phyloP scores from a whole-genome alignment of 305 asterid genomes.

The Solanum hybrid region DNA sequence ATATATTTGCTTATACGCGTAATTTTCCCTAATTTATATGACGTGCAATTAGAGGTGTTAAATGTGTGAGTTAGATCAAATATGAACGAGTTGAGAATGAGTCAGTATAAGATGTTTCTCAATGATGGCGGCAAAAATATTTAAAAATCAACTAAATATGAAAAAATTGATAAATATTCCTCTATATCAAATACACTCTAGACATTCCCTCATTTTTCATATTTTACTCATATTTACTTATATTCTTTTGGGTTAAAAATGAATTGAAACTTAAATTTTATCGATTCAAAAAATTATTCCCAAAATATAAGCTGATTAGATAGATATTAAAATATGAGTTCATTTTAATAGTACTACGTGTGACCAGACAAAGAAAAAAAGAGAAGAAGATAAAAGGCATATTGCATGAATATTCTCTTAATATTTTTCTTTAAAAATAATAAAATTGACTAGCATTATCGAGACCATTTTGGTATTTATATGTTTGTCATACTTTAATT shows the following conservation, averaged over 20 bases:
- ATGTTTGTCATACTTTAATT: not conserved
- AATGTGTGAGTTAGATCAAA: not conserved
- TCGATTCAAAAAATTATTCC: not conserved
- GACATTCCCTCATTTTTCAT: not conserved
- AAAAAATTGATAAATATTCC: not conserved
- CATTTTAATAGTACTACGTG: not conserved
- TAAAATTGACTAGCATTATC: not conserved
- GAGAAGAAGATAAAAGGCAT: not conserved
- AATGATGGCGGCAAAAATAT: not conserved
- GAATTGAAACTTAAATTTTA: not conserved
- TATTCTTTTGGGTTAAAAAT: not conserved
- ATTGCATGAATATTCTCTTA: not conserved
- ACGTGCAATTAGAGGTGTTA: not conserved
- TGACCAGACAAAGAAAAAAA: not conserved
- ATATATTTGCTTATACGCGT: too few species aligned
- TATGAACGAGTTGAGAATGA: not conserved
- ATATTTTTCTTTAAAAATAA: fast-evolving
- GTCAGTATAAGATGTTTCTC: not conserved
- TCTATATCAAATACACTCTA: not conserved
- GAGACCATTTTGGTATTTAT: not conserved
- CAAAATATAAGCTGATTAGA: not conserved
- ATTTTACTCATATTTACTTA: not conserved
- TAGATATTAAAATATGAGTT: not conserved
- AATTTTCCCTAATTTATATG: not conserved
- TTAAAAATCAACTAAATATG: not conserved